phyloP scores from a whole-genome alignment of 2,329 filamentous ascomycete genomes.

The Pleomassaria siparia region DNA sequence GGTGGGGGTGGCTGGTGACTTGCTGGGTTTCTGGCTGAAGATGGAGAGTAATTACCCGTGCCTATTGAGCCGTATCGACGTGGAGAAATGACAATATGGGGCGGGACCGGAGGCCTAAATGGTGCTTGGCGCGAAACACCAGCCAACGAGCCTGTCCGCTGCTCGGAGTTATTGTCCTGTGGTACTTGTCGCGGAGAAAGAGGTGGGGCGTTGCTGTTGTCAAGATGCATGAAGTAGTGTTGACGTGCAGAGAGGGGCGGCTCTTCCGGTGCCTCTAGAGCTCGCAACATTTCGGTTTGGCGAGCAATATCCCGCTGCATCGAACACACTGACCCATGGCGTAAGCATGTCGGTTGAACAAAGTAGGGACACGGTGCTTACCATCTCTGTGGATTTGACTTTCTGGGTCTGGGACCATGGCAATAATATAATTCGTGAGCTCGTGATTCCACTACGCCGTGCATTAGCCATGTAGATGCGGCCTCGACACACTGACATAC shows the following conservation, averaged over 20 bases:
- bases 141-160: slow-evolving; percentile 68
- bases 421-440: slow-evolving; percentile 72
- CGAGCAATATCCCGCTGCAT: slow-evolving; percentile 66
- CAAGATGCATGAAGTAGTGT: slow-evolving; percentile 47
- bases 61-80: slow-evolving; percentile 88
- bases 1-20: slow-evolving; percentile 60
- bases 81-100: slow-evolving; percentile 77
- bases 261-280: slow-evolving; percentile 65
- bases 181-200: slow-evolving; percentile 85
- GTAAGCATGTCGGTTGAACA: slow-evolving; percentile 27
- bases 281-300: slow-evolving; percentile 60
- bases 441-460: slow-evolving; percentile 74
- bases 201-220: slow-evolving; percentile 60
- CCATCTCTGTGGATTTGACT: slow-evolving; percentile 79
- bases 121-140: slow-evolving; percentile 62
- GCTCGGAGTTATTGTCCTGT: slow-evolving; percentile 67
- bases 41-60: slow-evolving; percentile 67
- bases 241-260: slow-evolving; percentile 57
- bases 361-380: slow-evolving; percentile 52
- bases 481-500: slow-evolving; percentile 44
- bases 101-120: slow-evolving; percentile 76
- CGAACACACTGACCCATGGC: slow-evolving; percentile 36
- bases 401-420: slow-evolving; percentile 73
- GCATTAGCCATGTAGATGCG: slow-evolving; percentile 27
- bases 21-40: slow-evolving; percentile 72